Percentiles rank a stretch among this genome's conserved stretches.
Evolutionary conservation across 139 green algal genomes (phyloP).

Genomic region (Chloropicon primus): DNA sequence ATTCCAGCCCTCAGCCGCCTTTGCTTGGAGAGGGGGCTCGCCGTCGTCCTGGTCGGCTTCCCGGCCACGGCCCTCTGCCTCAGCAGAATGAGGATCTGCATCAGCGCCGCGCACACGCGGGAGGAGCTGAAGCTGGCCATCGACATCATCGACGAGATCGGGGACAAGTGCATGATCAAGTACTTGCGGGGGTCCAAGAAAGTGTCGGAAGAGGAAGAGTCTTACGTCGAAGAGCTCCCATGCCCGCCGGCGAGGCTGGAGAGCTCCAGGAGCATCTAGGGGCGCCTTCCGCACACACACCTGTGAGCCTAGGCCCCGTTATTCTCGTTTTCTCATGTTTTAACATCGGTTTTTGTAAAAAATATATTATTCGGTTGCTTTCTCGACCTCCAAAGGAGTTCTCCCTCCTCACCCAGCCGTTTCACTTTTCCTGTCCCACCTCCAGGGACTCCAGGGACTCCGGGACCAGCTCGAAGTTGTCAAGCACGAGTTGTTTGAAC

Average conservation of each 20-base stretch:
- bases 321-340: not conserved
- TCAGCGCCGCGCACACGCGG: slow-evolving; percentile 75
- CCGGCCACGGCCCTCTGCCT: slow-evolving; percentile 83
- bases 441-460: not conserved
- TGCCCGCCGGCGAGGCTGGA: not conserved
- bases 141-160: slow-evolving; percentile 22
- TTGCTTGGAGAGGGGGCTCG: slow-evolving; percentile 57
- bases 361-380: too few relatives aligned
- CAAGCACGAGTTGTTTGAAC: not conserved
- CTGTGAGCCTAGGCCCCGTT: not conserved
- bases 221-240: too few relatives aligned
- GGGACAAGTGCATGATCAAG: slow-evolving; percentile 8
- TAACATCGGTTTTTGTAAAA: not conserved
- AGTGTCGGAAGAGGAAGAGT: too few relatives aligned
- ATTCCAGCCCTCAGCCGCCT: slow-evolving; percentile 58
- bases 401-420: too few relatives aligned
- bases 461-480: not conserved
- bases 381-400: too few relatives aligned
- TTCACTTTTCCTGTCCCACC: not conserved
- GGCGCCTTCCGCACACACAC: too few relatives aligned
- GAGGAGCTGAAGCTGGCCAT: slow-evolving; percentile 84
- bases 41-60: slow-evolving; percentile 93
- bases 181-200: not conserved
- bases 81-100: slow-evolving; percentile 75
- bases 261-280: not conserved